phyloP scores from a whole-genome alignment of 768 basidiomycete genomes.

The Panaeolus papilionaceus region DNA sequence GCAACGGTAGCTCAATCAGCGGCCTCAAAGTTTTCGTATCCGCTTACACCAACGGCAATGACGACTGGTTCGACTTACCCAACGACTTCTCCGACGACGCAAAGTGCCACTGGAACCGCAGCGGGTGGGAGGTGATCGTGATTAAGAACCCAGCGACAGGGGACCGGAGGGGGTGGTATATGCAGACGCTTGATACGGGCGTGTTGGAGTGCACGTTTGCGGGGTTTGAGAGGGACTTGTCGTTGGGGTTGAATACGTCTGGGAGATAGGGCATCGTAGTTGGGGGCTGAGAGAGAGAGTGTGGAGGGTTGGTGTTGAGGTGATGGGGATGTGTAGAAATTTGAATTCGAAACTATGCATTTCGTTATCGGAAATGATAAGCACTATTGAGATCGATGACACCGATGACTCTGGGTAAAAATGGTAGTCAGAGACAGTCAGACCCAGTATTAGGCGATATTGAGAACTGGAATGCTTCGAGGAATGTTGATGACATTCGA shows the following conservation, averaged over 20 bases:
- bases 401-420: too few relatives aligned
- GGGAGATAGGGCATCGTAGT: too few relatives aligned
- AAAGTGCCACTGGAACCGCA: slow-evolving; percentile 19
- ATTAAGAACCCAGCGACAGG: slow-evolving; percentile 13
- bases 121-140: slow-evolving; percentile 22
- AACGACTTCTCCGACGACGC: slow-evolving; percentile 4
- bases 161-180: slow-evolving; percentile 21
- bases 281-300: too few relatives aligned
- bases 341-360: too few relatives aligned
- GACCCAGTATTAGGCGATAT: too few relatives aligned
- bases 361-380: too few relatives aligned
- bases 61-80: slow-evolving; percentile 13
- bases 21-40: slow-evolving; percentile 18
- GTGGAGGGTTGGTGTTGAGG: too few relatives aligned
- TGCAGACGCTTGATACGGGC: slow-evolving; percentile 16
- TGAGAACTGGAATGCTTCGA: too few relatives aligned
- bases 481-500: too few relatives aligned
- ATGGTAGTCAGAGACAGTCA: too few relatives aligned
- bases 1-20: not conserved
- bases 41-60: slow-evolving; percentile 16
- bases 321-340: too few relatives aligned
- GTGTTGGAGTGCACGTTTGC: slow-evolving; percentile 16
- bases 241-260: not conserved
- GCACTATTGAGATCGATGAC: too few relatives aligned
- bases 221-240: slow-evolving; percentile 19